These are phyloP conservation scores for Dioscorea cayenensis DNA, from an alignment of 116 monocot genomes.

Conservation along the genomic window DNA sequence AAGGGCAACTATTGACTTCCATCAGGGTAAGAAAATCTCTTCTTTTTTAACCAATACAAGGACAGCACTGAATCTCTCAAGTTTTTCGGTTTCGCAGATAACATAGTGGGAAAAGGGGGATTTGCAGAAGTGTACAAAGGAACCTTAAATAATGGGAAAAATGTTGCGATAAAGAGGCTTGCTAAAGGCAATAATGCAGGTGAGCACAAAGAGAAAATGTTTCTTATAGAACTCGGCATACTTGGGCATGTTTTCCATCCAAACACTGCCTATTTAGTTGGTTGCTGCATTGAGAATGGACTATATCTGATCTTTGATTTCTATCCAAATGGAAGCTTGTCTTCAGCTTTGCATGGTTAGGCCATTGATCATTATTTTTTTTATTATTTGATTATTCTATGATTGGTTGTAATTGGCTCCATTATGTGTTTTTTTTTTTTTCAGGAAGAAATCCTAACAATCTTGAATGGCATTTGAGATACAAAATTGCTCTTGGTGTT, in stretches of 20 bases:
- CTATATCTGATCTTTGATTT: conserved; percentile 72
- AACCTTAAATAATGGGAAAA: conserved; percentile 40
- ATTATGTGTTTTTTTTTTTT: not conserved
- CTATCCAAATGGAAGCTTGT: conserved; percentile 65
- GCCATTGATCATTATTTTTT: not conserved
- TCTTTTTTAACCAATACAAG: no score
- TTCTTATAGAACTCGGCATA: conserved; percentile 69
- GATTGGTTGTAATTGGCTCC: no score
- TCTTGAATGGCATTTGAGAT: conserved; percentile 52
- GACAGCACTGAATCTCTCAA: no score
- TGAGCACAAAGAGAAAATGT: conserved; percentile 51
- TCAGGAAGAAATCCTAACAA: conserved; percentile 32
- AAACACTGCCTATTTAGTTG: conserved; percentile 52
- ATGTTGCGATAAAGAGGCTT: conserved; percentile 70
- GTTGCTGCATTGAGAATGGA: conserved; percentile 77
- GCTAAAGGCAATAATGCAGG: conserved; percentile 20
- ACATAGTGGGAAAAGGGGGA: conserved; percentile 74
- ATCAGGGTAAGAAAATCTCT: conserved; percentile 28
- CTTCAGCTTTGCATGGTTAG: conserved; percentile 67
- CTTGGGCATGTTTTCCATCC: conserved; percentile 70
- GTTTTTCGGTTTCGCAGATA: conserved; percentile 26
- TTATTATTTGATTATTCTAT: not conserved
- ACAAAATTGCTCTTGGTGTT: conserved; percentile 66
- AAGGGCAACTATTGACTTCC: conserved; percentile 41
- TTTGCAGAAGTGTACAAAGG: conserved; percentile 80